Percentiles rank a stretch among this genome's conserved stretches.
Evolutionary conservation across 2,329 filamentous ascomycete genomes (phyloP).

Genomic region (Orbilia javanica): DNA sequence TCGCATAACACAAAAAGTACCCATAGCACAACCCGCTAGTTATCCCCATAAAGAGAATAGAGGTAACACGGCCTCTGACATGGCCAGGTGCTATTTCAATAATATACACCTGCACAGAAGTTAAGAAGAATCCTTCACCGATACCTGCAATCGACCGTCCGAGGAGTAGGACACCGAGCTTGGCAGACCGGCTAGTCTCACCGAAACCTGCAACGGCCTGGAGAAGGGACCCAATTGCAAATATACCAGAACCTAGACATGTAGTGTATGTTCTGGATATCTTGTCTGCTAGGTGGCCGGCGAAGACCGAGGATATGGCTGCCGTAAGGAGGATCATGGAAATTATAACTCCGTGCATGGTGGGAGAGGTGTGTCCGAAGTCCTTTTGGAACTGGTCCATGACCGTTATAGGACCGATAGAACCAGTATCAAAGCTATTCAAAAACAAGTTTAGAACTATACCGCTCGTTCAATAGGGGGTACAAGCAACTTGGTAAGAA

Average conservation of each 20-base stretch:
- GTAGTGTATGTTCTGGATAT: slow-evolving; percentile 70
- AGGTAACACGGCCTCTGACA: slow-evolving; percentile 69
- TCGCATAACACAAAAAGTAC: slow-evolving; percentile 74
- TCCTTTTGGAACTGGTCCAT: slow-evolving; percentile 70
- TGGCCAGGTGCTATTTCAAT: slow-evolving; percentile 72
- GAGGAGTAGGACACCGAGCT: slow-evolving; percentile 70
- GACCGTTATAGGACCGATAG: slow-evolving; percentile 72
- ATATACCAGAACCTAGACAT: slow-evolving; percentile 69
- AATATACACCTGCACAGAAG: slow-evolving; percentile 73
- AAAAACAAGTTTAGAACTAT: background rate
- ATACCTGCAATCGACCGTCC: slow-evolving; percentile 72
- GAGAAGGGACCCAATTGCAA: slow-evolving; percentile 70
- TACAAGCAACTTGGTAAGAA: background rate
- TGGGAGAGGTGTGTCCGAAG: slow-evolving; percentile 70
- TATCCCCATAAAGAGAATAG: slow-evolving; percentile 70
- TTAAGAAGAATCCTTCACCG: slow-evolving; percentile 72
- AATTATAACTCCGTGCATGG: slow-evolving; percentile 72
- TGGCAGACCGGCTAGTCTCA: slow-evolving; percentile 59
- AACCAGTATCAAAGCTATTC: slow-evolving; percentile 68
- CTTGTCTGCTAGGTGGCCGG: slow-evolving; percentile 70
- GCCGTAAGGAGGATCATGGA: slow-evolving; percentile 73
- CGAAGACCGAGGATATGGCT: slow-evolving; percentile 72
- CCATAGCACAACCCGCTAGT: slow-evolving; percentile 70
- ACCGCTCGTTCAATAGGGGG: background rate
- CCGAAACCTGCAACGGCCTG: slow-evolving; percentile 67